Evolutionary conservation across 2,329 filamentous ascomycete species (phyloP).

Genomic region (Colletotrichum viniferum): DNA sequence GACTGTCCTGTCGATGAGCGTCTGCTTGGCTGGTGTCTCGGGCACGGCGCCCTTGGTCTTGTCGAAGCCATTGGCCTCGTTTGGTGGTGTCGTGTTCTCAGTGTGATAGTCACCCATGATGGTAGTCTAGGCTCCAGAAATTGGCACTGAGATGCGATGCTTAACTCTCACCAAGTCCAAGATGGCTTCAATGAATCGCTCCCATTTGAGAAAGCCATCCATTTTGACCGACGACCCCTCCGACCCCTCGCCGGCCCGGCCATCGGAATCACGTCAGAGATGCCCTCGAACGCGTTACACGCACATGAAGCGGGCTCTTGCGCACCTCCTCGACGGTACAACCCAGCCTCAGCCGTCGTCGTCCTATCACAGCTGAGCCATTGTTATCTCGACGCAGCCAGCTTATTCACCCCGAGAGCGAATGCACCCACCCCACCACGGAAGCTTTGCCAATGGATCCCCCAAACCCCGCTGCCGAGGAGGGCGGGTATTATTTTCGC

Average conservation of each 20-base stretch:
- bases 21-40: neutral
- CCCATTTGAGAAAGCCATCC: neutral
- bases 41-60: neutral
- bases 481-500: neutral
- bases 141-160: neutral
- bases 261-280: slow-evolving; percentile 19
- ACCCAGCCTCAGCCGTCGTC: neutral
- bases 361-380: slow-evolving; percentile 8
- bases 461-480: neutral
- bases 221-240: neutral
- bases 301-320: neutral
- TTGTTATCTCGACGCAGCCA: slow-evolving; percentile 13
- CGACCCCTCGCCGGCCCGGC: neutral
- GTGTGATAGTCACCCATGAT: slow-evolving; percentile 16
- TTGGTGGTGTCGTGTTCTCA: neutral
- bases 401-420: neutral
- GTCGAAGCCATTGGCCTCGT: neutral
- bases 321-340: neutral
- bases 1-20: neutral
- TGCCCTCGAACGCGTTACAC: slow-evolving; percentile 13
- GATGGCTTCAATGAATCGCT: neutral
- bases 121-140: neutral
- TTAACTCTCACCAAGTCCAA: neutral
- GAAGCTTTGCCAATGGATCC: neutral
- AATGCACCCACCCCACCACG: neutral